Percentiles rank a stretch among this genome's conserved stretches.
Evolutionary conservation across 2,329 filamentous ascomycete species (phyloP).

Genomic region (Teratosphaeriaceae sp.): DNA sequence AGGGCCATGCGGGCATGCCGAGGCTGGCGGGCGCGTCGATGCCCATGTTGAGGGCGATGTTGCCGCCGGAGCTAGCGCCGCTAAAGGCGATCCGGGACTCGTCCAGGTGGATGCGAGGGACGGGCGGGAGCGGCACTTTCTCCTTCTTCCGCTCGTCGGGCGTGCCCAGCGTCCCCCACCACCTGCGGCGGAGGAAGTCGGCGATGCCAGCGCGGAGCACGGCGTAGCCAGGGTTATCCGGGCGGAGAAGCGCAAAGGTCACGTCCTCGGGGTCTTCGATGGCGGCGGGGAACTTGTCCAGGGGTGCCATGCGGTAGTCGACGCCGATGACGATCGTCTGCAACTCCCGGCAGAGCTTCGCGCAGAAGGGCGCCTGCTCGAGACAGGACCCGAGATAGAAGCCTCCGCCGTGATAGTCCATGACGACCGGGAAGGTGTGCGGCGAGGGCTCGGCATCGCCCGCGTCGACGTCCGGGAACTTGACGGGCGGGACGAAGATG

Average conservation of each 20-base stretch:
- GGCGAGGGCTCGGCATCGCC: conserved; percentile 15
- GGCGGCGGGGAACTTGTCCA: conserved; percentile 41
- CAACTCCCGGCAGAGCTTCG: conserved; percentile 39
- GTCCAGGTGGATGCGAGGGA: conserved; percentile 28
- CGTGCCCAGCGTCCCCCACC: conserved; percentile 12
- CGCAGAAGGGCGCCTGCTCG: conserved; percentile 42
- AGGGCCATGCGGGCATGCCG: conserved; percentile 30
- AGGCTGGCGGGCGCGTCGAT: conserved; percentile 27
- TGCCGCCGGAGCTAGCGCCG: conserved; percentile 42
- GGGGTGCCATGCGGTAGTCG: conserved; percentile 43
- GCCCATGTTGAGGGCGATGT: conserved; percentile 41
- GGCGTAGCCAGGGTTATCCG: conserved; percentile 26
- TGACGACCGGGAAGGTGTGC: conserved; percentile 29
- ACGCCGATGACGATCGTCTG: conserved; percentile 39
- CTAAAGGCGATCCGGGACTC: conserved; percentile 35
- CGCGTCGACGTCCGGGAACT: conserved; percentile 17
- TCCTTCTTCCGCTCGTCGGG: conserved; percentile 11
- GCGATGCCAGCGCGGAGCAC: conserved; percentile 28
- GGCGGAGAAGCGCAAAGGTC: conserved; percentile 36
- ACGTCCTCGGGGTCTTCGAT: conserved; percentile 44
- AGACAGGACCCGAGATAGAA: conserved; percentile 39
- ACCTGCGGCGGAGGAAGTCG: conserved; percentile 14
- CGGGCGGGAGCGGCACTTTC: conserved; percentile 8
- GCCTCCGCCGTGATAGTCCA: conserved; percentile 40
- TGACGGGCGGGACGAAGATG: conserved; percentile 35